Base-by-base conservation (phyloP, 805 yeast species). In the Sugiyamaella americana region DNA sequence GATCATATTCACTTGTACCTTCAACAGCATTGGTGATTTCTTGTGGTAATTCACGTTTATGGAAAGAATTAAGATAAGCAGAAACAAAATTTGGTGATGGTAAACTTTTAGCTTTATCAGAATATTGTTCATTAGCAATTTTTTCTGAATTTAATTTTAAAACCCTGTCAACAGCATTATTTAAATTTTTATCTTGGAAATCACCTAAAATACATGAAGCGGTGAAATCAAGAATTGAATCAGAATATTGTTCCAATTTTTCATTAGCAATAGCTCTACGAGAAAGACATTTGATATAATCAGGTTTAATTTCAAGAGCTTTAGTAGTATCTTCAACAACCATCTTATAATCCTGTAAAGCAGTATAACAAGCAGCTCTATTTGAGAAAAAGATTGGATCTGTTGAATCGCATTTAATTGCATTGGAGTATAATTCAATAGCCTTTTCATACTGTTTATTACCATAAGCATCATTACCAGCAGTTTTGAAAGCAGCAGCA, bases 241-340 rank as follows among this genome's bases (percentile, higher is more conserved):
- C 95, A 40, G 79, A 77, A 67, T 76, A 88, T 54, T 75, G 71
- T 58, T 79, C 95, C 52, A 87, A 67, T 54, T 79, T 76, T 70
- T 93, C 98, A 64, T 84, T 83, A 26, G 97, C 95, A 55, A 82
- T 79, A 29, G 96, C 96, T 68, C 98, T 84, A 69, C 99, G 87
- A 59, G 87, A 71, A 52, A 88, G 73, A 67, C 97, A 93, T 71
- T 93, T 93, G 59, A 86, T 72, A 69, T 93, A 91, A 63, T 84
- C 91, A 10, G 95, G 96, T 64, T 87, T 84, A 59, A 91, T 70
- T 58, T 80, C 75, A 59, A 93, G 75, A 23, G 98, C 98, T 51
- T 75, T 76, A 18, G 95, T 79, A 48, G 96, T 84, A 65, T 88
- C 96, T 56, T 80, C 85, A 53, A 93, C 75, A 40, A 89, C 96